phyloP scores from a whole-genome alignment of 352 stramenopile genomes.

The Globisporangium iwayamae region DNA sequence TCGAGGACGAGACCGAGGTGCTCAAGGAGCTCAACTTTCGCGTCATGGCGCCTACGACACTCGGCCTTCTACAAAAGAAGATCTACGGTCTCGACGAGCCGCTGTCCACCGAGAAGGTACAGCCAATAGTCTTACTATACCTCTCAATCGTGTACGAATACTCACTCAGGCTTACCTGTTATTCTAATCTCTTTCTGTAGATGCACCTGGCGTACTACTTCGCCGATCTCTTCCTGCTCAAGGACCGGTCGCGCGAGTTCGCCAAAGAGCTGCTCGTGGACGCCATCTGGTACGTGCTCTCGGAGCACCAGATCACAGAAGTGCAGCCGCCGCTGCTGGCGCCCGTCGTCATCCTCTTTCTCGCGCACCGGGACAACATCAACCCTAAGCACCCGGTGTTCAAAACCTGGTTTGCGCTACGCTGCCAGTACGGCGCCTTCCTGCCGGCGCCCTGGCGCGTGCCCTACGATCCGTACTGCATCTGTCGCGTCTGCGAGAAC shows the following conservation, averaged over 20 bases:
- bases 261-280: conserved; percentile 45
- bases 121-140: no score
- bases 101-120: conserved; percentile 10
- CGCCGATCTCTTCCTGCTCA: conserved; percentile 50
- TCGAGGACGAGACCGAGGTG: conserved; percentile 41
- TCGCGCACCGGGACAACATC: conserved; percentile 65
- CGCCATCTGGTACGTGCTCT: conserved; percentile 57
- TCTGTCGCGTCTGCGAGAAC: conserved; percentile 59
- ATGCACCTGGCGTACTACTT: conserved; percentile 60
- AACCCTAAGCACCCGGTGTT: conserved; percentile 46
- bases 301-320: conserved; percentile 39
- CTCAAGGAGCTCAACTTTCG: conserved; percentile 45
- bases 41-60: conserved; percentile 48
- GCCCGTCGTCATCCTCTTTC: conserved; percentile 55
- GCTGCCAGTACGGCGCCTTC: conserved; percentile 51
- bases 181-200: conserved; percentile 10
- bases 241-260: conserved; percentile 36
- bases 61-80: conserved; percentile 39
- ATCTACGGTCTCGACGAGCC: conserved; percentile 25
- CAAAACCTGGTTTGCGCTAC: conserved; percentile 63
- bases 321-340: conserved; percentile 45
- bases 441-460: conserved; percentile 50
- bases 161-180: background rate
- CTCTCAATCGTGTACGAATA: background rate
- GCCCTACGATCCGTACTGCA: conserved; percentile 46